Base-by-base conservation (phyloP, 306 rosid genomes). In the Rosa lucieae region DNA sequence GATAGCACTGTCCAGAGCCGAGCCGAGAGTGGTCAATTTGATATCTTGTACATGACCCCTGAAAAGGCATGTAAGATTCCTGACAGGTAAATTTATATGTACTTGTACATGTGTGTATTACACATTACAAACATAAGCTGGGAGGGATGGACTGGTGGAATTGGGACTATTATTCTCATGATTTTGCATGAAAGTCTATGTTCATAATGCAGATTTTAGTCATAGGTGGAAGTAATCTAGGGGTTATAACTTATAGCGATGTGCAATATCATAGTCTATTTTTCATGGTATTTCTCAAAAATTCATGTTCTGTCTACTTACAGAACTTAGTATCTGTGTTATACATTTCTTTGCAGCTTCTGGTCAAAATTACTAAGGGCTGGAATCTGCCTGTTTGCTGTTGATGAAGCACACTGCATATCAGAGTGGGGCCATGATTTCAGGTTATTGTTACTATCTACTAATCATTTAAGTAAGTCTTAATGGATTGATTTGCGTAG, bases 381-480 rank as follows among this genome's bases (percentile, higher is more conserved):
- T 26, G 98, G 98, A 47, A 86, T 93, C 83, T 90, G 89, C 83
- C 88, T 91, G 81, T 85, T 93, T 80, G 97, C 98, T 76, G 91
- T 93, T 86, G 97, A 93, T 79, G 98, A 93, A 82, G 97, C 98
- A 51, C 98, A 93, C 80, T 93, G 97, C 84, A 93, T 91, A 85
- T 91, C 98, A n/a, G 95, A 91, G 81, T 93, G 98, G 98, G 98
- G 98, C 70, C 91, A 91, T 87, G 91, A 91, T 86, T 91, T 91
- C 86, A 91, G 89, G 89, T 86, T 63, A 71, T 40, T 40, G 44
- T 78, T 69, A 43, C 37, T 76, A 53, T 6, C 5, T 68, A 18
- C 3, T 39, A 69, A n/a, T 49, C 73, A 52, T 53, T 56, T 4
- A 17, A 29, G 4, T 18, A 52, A 32, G 56, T 53, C 17, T 20